These are phyloP conservation scores for Ophiostoma piceae DNA, from an alignment of 2,329 filamentous ascomycete genomes.

Conservation along the genomic window DNA sequence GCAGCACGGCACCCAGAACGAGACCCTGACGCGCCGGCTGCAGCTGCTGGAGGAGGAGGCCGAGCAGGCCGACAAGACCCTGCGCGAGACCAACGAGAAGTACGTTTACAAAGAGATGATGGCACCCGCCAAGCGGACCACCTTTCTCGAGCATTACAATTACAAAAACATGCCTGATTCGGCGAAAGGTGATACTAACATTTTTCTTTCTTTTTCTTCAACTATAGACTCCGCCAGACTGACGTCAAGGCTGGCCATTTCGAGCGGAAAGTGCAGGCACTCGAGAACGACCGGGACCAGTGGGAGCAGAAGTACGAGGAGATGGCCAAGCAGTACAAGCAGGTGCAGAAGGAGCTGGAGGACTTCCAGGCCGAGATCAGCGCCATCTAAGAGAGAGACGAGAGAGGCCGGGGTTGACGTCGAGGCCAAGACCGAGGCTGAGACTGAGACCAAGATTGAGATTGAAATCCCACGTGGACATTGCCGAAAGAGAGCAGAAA, in stretches of 20 bases:
- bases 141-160: constrained; percentile 22
- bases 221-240: constrained; percentile 83
- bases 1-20: constrained; percentile 82
- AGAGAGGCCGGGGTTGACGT: neutral
- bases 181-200: constrained; percentile 23
- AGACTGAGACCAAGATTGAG: neutral
- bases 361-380: constrained; percentile 87
- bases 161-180: constrained; percentile 21
- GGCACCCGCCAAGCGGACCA: neutral
- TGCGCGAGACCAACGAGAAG: constrained; percentile 98
- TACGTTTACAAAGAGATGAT: constrained; percentile 46
- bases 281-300: constrained; percentile 84
- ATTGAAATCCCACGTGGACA: no score
- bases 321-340: constrained; percentile 82
- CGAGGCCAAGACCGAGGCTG: neutral
- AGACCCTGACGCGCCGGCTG: constrained; percentile 83
- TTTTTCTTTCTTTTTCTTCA: constrained; percentile 23
- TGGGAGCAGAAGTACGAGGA: constrained; percentile 99
- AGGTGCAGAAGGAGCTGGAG: constrained; percentile 83
- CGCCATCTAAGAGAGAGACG: constrained; percentile 64
- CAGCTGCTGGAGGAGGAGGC: constrained; percentile 97
- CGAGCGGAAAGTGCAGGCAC: constrained; percentile 97
- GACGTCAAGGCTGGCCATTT: constrained; percentile 99
- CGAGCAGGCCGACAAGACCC: constrained; percentile 90
- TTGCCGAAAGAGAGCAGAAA: neutral